phyloP scores from a whole-genome alignment of 495 filamentous ascomycete genomes.

The Endocarpon pusillum region DNA sequence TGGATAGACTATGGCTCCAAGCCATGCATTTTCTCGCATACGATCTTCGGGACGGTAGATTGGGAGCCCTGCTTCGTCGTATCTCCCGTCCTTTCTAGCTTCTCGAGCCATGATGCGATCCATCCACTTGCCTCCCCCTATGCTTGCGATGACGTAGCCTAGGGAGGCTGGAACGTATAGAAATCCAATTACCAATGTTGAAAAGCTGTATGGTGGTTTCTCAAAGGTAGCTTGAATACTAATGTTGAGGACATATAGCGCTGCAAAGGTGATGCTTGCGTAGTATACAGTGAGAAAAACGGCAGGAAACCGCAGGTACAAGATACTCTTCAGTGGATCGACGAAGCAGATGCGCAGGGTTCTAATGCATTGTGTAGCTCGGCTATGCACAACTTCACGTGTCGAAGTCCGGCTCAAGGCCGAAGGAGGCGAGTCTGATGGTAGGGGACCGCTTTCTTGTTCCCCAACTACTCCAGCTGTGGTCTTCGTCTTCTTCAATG shows the following conservation, averaged over 20 bases:
- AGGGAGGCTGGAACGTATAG: slow-evolving; percentile 68
- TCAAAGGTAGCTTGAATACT: slow-evolving; percentile 64
- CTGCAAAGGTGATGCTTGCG: slow-evolving; percentile 63
- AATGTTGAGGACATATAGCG: slow-evolving; percentile 78
- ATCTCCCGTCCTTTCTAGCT: slow-evolving; percentile 51
- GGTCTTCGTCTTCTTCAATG: slow-evolving; percentile 22
- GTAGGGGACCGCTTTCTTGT: slow-evolving; percentile 3
- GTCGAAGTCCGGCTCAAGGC: no score
- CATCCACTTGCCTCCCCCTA: slow-evolving; percentile 72
- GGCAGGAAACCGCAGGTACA: slow-evolving; percentile 66
- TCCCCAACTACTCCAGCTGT: slow-evolving; percentile 4
- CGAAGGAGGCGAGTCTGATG: not conserved
- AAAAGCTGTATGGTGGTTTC: slow-evolving; percentile 53
- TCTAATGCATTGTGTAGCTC: no score
- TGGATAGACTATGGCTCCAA: slow-evolving; percentile 63
- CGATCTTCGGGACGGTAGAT: slow-evolving; percentile 73
- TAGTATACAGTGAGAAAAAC: slow-evolving; percentile 69
- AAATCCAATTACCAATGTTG: slow-evolving; percentile 54
- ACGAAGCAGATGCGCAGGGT: no score
- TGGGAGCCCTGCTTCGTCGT: slow-evolving; percentile 50
- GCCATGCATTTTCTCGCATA: slow-evolving; percentile 77
- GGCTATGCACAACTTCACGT: no score
- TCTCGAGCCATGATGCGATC: slow-evolving; percentile 80
- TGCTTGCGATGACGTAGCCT: slow-evolving; percentile 57
- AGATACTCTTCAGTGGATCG: slow-evolving; percentile 63